A percentile compares a stretch with the other conserved stretches of the same genome.
phyloP scores from a whole-genome alignment of 1,139 yeast species.

The Suhomyces maxii region DNA sequence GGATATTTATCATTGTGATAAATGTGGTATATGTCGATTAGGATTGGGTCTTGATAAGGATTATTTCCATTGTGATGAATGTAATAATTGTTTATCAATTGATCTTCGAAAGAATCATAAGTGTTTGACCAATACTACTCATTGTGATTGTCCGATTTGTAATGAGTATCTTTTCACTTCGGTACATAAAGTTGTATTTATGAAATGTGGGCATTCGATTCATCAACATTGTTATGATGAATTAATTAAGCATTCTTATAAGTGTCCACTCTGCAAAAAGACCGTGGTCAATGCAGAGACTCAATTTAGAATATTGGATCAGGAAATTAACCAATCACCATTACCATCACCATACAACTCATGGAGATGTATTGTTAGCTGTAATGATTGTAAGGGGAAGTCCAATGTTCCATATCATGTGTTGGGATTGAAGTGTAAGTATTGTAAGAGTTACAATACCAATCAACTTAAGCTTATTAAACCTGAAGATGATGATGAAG shows the following conservation, averaged over 20 bases:
- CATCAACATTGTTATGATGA: conserved; percentile 84
- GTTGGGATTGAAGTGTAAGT: conserved; percentile 82
- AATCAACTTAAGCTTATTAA: conserved; percentile 66
- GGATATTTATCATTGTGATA: conserved; percentile 87
- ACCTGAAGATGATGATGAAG: conserved; percentile 46
- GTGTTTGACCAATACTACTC: conserved; percentile 85
- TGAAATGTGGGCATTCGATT: conserved; percentile 94
- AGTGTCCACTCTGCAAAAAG: conserved; percentile 87
- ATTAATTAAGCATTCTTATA: conserved; percentile 75
- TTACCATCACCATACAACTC: conserved; percentile 75
- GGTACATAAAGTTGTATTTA: conserved; percentile 81
- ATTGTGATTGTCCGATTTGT: conserved; percentile 91
- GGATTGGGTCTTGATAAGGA: conserved; percentile 88
- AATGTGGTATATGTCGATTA: conserved; percentile 88
- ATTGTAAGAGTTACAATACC: conserved; percentile 85
- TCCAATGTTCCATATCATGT: conserved; percentile 78
- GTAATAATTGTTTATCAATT: conserved; percentile 85
- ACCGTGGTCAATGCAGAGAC: conserved; percentile 86
- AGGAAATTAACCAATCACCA: conserved; percentile 73
- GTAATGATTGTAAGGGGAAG: conserved; percentile 89
- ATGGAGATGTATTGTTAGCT: conserved; percentile 77
- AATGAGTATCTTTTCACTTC: conserved; percentile 88
- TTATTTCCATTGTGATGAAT: conserved; percentile 86
- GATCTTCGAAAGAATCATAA: conserved; percentile 75
- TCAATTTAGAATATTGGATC: conserved; percentile 81